Percentiles rank a stretch among this genome's conserved stretches.
Evolutionary conservation across 768 basidiomycete species (phyloP).

Genomic region (Mycena galopus): DNA sequence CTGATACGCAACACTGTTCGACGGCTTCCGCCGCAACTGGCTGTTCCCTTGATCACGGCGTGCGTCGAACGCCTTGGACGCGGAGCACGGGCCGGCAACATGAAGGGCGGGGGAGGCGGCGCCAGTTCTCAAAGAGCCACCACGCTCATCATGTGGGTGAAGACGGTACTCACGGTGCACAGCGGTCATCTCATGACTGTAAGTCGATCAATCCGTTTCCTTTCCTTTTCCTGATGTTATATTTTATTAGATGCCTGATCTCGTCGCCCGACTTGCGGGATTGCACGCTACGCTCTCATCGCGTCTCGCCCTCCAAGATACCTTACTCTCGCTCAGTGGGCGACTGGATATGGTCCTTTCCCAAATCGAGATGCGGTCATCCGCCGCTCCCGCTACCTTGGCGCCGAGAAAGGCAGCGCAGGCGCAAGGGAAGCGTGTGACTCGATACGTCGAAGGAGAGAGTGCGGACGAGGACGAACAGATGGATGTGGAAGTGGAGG

Average conservation of each 20-base stretch:
- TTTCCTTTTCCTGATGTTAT: conserved; percentile 10
- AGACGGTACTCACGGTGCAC: conserved; percentile 86
- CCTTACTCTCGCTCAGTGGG: conserved; percentile 87
- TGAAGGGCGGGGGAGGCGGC: conserved; percentile 84
- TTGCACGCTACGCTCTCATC: conserved; percentile 86
- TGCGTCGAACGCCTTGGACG: conserved; percentile 91
- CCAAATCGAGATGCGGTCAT: conserved; percentile 91
- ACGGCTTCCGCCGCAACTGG: conserved; percentile 87
- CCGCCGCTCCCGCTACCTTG: conserved; percentile 72
- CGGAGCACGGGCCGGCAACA: conserved; percentile 75
- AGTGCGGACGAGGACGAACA: conserved; percentile 75
- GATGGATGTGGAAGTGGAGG: conserved; percentile 70
- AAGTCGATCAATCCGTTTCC: conserved; percentile 46
- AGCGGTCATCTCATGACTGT: conserved; percentile 96
- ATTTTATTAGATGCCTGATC: conserved; percentile 83
- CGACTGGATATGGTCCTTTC: conserved; percentile 94
- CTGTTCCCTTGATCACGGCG: conserved; percentile 86
- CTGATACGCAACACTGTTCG: conserved; percentile 91
- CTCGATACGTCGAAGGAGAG: conserved; percentile 85
- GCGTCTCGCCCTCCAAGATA: conserved; percentile 86
- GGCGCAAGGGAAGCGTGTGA: conserved; percentile 52
- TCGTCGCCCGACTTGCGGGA: conserved; percentile 88
- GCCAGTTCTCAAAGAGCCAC: conserved; percentile 84
- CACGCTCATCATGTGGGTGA: conserved; percentile 81
- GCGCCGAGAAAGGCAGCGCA: conserved; percentile 56